Evolutionary conservation across 768 basidiomycete genomes (phyloP).

Genomic region (Lentinus brumalis): DNA sequence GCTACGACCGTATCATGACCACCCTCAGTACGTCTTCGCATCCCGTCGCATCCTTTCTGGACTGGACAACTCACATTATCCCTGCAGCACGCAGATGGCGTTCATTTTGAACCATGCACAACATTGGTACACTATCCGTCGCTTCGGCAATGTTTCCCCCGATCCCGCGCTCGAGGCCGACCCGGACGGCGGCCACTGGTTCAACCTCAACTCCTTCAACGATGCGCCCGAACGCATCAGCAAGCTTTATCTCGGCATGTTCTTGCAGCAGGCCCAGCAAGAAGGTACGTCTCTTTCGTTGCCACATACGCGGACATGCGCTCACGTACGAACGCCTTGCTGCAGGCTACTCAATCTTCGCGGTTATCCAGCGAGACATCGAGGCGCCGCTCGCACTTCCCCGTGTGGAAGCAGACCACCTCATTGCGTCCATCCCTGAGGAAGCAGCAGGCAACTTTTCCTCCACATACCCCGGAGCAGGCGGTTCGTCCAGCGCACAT

Average conservation of each 20-base stretch:
- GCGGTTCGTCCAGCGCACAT: slow-evolving; percentile 4
- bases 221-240: slow-evolving; percentile 79
- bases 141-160: slow-evolving; percentile 61
- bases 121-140: slow-evolving; percentile 89
- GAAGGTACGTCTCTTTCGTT: slow-evolving; percentile 57
- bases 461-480: slow-evolving; percentile 7
- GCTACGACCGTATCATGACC: slow-evolving; percentile 74
- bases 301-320: slow-evolving; percentile 5
- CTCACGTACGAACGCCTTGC: background rate
- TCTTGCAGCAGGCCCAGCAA: slow-evolving; percentile 81
- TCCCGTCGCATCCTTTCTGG: background rate
- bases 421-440: slow-evolving; percentile 66
- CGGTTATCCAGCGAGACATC: slow-evolving; percentile 64
- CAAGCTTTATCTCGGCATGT: slow-evolving; percentile 81
- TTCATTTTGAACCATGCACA: slow-evolving; percentile 86
- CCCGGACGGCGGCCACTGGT: slow-evolving; percentile 72
- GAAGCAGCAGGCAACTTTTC: slow-evolving; percentile 23
- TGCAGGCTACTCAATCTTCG: slow-evolving; percentile 81
- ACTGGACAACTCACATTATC: background rate
- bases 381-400: slow-evolving; percentile 54
- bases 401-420: slow-evolving; percentile 69
- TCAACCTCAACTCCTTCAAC: slow-evolving; percentile 83
- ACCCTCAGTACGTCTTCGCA: slow-evolving; percentile 65
- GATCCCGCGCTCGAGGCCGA: slow-evolving; percentile 43
- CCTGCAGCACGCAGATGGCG: slow-evolving; percentile 70